These are phyloP conservation scores for Penicillium sp. DNA, from an alignment of 2,329 filamentous ascomycete species.

Conservation along the genomic window DNA sequence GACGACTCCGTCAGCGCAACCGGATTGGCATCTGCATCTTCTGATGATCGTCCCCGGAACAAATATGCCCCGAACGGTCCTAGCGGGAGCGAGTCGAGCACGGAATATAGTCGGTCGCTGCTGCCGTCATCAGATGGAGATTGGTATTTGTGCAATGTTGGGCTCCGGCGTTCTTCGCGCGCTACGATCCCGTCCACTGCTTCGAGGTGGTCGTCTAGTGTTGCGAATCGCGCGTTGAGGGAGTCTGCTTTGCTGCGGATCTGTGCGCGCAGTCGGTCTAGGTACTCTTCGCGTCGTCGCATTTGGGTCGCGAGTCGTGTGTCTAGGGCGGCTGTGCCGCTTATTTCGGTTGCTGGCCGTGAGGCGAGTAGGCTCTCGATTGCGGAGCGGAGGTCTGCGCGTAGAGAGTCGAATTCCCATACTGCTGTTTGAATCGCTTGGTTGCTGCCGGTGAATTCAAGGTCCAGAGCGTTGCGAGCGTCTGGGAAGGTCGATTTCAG, in stretches of 20 bases:
- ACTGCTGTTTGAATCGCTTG: conserved; percentile 30
- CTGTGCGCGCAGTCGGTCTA: conserved; percentile 31
- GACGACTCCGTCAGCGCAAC: conserved; percentile 1
- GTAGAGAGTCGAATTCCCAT: conserved; percentile 34
- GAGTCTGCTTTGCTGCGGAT: conserved; percentile 34
- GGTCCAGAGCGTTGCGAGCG: conserved; percentile 33
- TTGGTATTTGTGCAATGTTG: neutral
- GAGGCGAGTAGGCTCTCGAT: conserved; percentile 33
- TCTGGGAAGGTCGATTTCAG: conserved; percentile 28
- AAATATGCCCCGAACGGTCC: conserved; percentile 5
- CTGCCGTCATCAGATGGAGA: neutral
- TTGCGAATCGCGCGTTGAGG: conserved; percentile 27
- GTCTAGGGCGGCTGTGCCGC: conserved; percentile 20
- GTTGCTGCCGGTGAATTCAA: conserved; percentile 37
- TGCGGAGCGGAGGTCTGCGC: conserved; percentile 35
- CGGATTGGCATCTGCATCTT: conserved; percentile 1
- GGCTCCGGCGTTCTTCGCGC: conserved; percentile 19
- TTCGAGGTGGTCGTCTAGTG: conserved; percentile 35
- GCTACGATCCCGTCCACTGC: conserved; percentile 30
- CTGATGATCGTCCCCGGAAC: conserved; percentile 9
- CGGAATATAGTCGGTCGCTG: conserved; percentile 5
- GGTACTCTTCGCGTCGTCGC: conserved; percentile 29
- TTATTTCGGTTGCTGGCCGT: conserved; percentile 10
- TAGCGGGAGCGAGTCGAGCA: conserved; percentile 15
- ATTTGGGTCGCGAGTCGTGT: conserved; percentile 30